These are phyloP conservation scores for Thalassiosira mediterranea DNA, from an alignment of 352 stramenopile genomes.

Conservation along the genomic window DNA sequence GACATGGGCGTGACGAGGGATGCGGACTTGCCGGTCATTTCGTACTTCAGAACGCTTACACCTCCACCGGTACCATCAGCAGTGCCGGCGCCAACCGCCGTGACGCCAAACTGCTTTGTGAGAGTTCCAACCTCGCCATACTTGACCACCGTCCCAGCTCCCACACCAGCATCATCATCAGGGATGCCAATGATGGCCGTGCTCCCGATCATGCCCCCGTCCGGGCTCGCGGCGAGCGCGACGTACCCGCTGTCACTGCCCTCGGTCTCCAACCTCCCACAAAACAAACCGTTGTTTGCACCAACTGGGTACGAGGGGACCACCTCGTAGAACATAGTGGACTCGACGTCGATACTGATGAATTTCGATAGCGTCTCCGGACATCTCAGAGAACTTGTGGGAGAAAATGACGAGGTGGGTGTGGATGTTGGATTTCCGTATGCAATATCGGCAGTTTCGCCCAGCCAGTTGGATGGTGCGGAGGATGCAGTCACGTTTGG, in stretches of 20 bases:
- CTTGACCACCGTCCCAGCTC: constrained; percentile 16
- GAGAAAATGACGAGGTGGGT: too few species aligned
- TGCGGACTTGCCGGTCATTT: not conserved
- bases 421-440: too few species aligned
- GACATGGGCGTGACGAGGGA: not conserved
- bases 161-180: too few species aligned
- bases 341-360: not conserved
- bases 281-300: constrained; percentile 2
- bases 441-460: too few species aligned
- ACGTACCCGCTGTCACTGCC: constrained; percentile 17
- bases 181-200: constrained; percentile 33
- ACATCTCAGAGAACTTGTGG: not conserved
- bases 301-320: not conserved
- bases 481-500: too few species aligned
- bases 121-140: too few species aligned
- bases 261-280: constrained; percentile 1
- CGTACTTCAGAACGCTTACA: not conserved
- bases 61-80: too few species aligned
- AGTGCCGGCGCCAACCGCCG: too few species aligned
- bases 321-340: constrained; percentile 5
- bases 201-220: constrained; percentile 30
- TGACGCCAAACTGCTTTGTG: too few species aligned
- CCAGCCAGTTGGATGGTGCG: too few species aligned
- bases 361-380: not conserved
- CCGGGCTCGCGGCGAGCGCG: constrained; percentile 14